phyloP scores from a whole-genome alignment of 2,329 filamentous ascomycete genomes.

The Dactylellina leptospora region DNA sequence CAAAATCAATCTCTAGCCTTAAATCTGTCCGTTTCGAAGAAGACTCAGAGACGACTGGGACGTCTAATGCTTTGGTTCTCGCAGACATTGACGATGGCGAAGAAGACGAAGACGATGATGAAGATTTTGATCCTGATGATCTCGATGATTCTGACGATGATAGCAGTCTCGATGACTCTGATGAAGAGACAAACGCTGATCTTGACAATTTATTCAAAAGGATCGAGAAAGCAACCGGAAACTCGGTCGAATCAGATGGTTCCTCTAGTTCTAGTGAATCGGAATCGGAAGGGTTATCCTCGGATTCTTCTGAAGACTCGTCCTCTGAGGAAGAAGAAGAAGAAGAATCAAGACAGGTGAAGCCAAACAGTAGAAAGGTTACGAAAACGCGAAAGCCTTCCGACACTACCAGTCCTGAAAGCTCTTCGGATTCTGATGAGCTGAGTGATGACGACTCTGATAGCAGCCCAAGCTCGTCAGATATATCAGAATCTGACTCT shows the following conservation, averaged over 20 bases:
- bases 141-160: constrained; percentile 33
- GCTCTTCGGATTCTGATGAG: constrained; percentile 10
- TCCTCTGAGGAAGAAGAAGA: neutral
- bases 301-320: neutral
- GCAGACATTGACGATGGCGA: constrained; percentile 27
- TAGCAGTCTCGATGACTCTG: constrained; percentile 18
- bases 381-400: neutral
- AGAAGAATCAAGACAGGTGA: neutral
- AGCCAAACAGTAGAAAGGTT: neutral
- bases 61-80: constrained; percentile 28
- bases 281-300: constrained; percentile 26
- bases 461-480: constrained; percentile 5
- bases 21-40: constrained; percentile 44
- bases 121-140: constrained; percentile 47
- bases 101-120: constrained; percentile 31
- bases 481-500: constrained; percentile 19
- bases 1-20: constrained; percentile 15
- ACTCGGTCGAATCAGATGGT: neutral
- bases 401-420: constrained; percentile 4
- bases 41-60: neutral
- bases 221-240: neutral
- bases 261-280: neutral
- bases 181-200: neutral
- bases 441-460: constrained; percentile 15
- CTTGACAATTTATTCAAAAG: neutral